Conservation (phyloP, 805 yeast genomes). For the Kregervanrija pseudodelftensis region DNA sequence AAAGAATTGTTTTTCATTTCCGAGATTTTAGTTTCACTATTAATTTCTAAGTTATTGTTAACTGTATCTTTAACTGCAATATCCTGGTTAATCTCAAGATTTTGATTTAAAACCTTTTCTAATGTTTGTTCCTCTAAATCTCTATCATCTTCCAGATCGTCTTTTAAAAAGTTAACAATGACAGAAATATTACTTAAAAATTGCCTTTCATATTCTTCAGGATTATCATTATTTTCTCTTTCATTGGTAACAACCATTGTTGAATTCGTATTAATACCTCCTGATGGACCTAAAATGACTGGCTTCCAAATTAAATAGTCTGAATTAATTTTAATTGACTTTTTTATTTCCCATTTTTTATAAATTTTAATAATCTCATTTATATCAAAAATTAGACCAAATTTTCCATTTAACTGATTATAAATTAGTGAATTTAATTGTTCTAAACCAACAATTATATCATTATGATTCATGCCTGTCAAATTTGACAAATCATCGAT, state of each 20-base stretch:
- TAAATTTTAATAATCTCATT: constrained; percentile 35
- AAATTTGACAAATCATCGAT: constrained; percentile 55
- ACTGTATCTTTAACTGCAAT: constrained; percentile 6
- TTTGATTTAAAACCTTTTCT: constrained; percentile 34
- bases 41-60: background rate
- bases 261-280: constrained; percentile 68
- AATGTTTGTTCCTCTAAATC: constrained; percentile 50
- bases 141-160: constrained; percentile 60
- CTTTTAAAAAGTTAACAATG: constrained; percentile 54
- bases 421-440: constrained; percentile 55
- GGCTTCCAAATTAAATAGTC: constrained; percentile 70
- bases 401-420: constrained; percentile 37
- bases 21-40: background rate
- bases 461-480: constrained; percentile 85
- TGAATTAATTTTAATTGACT: constrained; percentile 44
- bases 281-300: constrained; percentile 75
- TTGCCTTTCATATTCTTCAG: constrained; percentile 21
- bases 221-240: constrained; percentile 2
- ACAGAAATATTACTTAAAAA: constrained; percentile 46
- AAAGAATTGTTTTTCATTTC: background rate
- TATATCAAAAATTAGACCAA: constrained; percentile 48
- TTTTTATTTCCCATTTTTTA: constrained; percentile 45
- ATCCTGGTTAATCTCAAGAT: too few species aligned
- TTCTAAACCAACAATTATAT: constrained; percentile 82
- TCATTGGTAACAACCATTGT: constrained; percentile 28